A percentile compares a stretch with the other conserved stretches of the same genome.
Conservation (phyloP, 2,329 filamentous ascomycete genomes). For the Zelopaecilomyces penicillatus region DNA sequence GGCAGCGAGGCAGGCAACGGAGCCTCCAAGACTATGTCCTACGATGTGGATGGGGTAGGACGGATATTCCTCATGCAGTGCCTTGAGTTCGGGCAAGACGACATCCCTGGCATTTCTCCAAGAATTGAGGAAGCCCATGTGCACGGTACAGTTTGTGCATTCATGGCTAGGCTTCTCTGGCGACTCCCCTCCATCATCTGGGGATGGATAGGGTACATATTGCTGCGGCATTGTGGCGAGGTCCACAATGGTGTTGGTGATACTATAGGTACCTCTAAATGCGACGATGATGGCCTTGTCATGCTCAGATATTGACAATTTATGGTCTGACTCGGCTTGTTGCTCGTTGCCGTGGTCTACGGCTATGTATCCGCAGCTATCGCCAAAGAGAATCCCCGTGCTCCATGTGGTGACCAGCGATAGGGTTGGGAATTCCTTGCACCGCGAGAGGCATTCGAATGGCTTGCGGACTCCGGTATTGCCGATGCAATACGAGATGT, state of each 20-base stretch:
- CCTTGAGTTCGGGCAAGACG: slow-evolving; percentile 59
- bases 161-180: slow-evolving; percentile 35
- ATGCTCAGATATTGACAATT: not conserved
- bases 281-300: slow-evolving; percentile 61
- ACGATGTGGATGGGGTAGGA: slow-evolving; percentile 69
- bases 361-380: slow-evolving; percentile 90
- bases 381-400: slow-evolving; percentile 75
- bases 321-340: slow-evolving; percentile 12
- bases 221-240: slow-evolving; percentile 81
- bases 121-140: slow-evolving; percentile 78
- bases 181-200: slow-evolving; percentile 31
- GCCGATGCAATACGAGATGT: slow-evolving; percentile 91
- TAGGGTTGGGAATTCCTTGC: slow-evolving; percentile 71
- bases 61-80: slow-evolving; percentile 53
- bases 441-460: slow-evolving; percentile 78
- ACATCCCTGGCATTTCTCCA: slow-evolving; percentile 67
- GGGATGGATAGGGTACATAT: slow-evolving; percentile 77
- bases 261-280: slow-evolving; percentile 89
- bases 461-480: slow-evolving; percentile 72
- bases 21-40: slow-evolving; percentile 87
- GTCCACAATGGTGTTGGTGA: slow-evolving; percentile 85
- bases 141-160: slow-evolving; percentile 85
- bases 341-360: slow-evolving; percentile 53
- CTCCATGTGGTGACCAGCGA: slow-evolving; percentile 82
- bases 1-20: slow-evolving; percentile 78